Conservation (phyloP, 805 yeast genomes). For the Ogataea angusta region DNA sequence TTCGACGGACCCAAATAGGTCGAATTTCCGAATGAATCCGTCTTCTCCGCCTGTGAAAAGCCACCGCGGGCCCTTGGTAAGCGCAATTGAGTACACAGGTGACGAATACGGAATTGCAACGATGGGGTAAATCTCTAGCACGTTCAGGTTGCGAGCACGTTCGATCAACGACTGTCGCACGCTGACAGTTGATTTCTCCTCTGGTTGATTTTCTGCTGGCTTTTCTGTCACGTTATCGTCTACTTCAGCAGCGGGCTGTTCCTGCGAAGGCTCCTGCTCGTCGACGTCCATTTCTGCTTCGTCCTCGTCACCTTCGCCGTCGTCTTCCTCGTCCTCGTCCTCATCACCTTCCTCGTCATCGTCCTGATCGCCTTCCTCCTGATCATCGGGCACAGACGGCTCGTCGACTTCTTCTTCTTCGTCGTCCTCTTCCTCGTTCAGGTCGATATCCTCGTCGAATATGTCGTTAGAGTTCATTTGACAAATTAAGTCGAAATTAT, state of each 20-base stretch:
- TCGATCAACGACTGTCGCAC: conserved; percentile 29
- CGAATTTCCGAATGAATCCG: conserved; percentile 88
- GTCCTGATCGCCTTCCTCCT: conserved; percentile 10
- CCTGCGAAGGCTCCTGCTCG: conserved; percentile 8
- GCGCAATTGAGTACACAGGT: conserved; percentile 72
- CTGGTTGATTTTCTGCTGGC: background rate
- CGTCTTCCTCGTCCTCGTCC: conserved; percentile 16
- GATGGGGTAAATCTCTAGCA: conserved; percentile 73
- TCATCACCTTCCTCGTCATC: conserved; percentile 24
- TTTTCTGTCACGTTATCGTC: background rate
- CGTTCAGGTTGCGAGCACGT: conserved; percentile 49
- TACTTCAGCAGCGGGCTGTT: background rate
- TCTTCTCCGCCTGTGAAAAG: conserved; percentile 94
- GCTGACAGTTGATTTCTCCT: background rate
- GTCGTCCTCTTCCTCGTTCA: conserved; percentile 22
- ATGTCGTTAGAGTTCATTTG: conserved; percentile 25
- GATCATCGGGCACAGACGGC: conserved; percentile 18
- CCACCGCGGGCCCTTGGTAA: conserved; percentile 80
- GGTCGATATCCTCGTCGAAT: conserved; percentile 28
- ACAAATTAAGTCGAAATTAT: conserved; percentile 1
- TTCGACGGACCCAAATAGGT: conserved; percentile 77
- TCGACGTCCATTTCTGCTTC: conserved; percentile 19
- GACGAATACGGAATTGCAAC: conserved; percentile 85
- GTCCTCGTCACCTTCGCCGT: conserved; percentile 22
- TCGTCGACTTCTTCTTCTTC: conserved; percentile 22